Conservation (phyloP, 2,329 filamentous ascomycete species). For the Diaporthe vexans region DNA sequence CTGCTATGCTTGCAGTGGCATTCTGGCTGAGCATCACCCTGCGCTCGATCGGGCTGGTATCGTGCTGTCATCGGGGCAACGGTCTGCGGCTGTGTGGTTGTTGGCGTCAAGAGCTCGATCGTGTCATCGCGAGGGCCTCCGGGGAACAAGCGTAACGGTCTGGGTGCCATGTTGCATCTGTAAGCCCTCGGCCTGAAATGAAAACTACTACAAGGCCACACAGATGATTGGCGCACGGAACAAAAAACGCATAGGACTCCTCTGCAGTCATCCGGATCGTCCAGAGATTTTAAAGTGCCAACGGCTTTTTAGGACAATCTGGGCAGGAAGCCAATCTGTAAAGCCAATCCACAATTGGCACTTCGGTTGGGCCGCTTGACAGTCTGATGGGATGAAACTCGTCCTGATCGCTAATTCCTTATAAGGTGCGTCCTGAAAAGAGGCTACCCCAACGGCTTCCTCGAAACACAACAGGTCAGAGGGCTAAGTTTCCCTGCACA, state of each 20-base stretch:
- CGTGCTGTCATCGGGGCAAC: neutral
- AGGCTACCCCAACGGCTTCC: neutral
- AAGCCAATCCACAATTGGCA: conserved; percentile 1
- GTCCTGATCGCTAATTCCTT: neutral
- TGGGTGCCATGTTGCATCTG: neutral
- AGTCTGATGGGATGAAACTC: neutral
- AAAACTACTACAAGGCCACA: neutral
- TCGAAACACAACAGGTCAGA: conserved; percentile 14
- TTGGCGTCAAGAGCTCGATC: conserved; percentile 14
- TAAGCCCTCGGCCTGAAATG: neutral
- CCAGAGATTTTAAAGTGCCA: neutral
- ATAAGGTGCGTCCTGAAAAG: neutral
- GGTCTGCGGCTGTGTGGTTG: neutral
- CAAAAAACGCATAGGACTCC: neutral
- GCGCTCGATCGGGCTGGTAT: neutral
- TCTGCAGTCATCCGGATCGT: neutral
- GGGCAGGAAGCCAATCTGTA: neutral
- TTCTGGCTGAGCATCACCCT: neutral
- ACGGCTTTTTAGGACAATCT: neutral
- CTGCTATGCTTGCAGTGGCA: neutral
- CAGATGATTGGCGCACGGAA: neutral
- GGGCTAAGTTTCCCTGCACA: neutral
- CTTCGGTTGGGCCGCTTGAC: conserved; percentile 16
- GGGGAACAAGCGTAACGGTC: neutral
- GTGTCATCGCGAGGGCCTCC: conserved; percentile 1